Conservation (phyloP, 495 filamentous ascomycete species). For the Penicillium manginii region DNA sequence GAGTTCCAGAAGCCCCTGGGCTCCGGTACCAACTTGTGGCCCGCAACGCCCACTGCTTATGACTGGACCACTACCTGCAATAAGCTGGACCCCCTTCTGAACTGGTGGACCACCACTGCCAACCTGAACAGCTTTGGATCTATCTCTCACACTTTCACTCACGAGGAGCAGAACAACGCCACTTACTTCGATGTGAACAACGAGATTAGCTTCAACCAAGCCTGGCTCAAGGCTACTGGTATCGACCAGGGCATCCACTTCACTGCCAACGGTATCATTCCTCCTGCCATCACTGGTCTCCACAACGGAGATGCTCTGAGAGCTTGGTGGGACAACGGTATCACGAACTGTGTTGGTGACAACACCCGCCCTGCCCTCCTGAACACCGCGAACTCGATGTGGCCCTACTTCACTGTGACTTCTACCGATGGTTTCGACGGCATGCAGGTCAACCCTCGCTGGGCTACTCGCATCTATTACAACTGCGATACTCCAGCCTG, state of each 20-base stretch:
- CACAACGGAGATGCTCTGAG: slow-evolving; percentile 66
- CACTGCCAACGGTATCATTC: slow-evolving; percentile 59
- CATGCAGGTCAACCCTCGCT: slow-evolving; percentile 61
- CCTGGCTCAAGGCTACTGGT: slow-evolving; percentile 58
- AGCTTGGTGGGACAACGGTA: slow-evolving; percentile 62
- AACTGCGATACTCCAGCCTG: slow-evolving; percentile 62
- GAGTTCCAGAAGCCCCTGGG: slow-evolving; percentile 63
- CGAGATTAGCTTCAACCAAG: slow-evolving; percentile 64
- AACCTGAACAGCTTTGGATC: slow-evolving; percentile 58
- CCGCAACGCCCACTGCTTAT: slow-evolving; percentile 46
- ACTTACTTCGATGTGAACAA: slow-evolving; percentile 59
- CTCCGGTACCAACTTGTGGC: slow-evolving; percentile 60
- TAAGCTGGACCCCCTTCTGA: slow-evolving; percentile 50
- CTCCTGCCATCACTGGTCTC: slow-evolving; percentile 65
- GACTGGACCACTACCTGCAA: slow-evolving; percentile 53
- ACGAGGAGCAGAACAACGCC: slow-evolving; percentile 61
- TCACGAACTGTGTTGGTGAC: slow-evolving; percentile 64
- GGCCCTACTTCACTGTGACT: slow-evolving; percentile 58
- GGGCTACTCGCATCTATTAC: slow-evolving; percentile 67
- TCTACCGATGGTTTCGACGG: slow-evolving; percentile 58
- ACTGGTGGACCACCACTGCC: slow-evolving; percentile 49
- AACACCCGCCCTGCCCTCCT: slow-evolving; percentile 59
- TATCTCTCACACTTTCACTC: slow-evolving; percentile 67
- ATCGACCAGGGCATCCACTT: slow-evolving; percentile 46
- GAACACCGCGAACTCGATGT: slow-evolving; percentile 54